These are phyloP conservation scores for Hanseniaspora taiwanica DNA, from an alignment of 805 yeast species.

Conservation along the genomic window DNA sequence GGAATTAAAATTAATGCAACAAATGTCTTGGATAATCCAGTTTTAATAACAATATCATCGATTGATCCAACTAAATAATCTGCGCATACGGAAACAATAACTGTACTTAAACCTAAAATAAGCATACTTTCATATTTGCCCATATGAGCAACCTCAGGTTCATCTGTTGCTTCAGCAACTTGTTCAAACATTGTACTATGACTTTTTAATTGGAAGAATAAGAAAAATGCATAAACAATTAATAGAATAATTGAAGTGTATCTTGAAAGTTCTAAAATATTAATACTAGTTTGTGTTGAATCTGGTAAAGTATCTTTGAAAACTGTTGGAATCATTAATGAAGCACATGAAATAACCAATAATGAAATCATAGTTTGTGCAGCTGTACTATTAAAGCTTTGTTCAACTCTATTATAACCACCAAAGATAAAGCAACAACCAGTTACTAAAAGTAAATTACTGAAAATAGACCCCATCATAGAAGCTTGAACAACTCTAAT, in stretches of 20 bases:
- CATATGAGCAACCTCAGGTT: slow-evolving; percentile 19
- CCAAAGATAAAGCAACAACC: slow-evolving; percentile 96
- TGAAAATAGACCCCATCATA: slow-evolving; percentile 87
- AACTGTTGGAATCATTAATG: slow-evolving; percentile 89
- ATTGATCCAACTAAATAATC: slow-evolving; percentile 90
- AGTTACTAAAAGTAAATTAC: slow-evolving; percentile 75
- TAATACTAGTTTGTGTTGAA: slow-evolving; percentile 21
- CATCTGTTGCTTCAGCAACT: slow-evolving; percentile 17
- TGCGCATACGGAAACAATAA: slow-evolving; percentile 80
- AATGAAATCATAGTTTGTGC: slow-evolving; percentile 97
- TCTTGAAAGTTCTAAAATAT: slow-evolving; percentile 65
- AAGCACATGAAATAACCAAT: slow-evolving; percentile 81
- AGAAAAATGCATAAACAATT: slow-evolving; percentile 60
- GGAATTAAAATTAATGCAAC: slow-evolving; percentile 90
- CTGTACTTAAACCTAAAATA: slow-evolving; percentile 48
- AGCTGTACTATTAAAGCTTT: slow-evolving; percentile 85
- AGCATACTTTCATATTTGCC: slow-evolving; percentile 40
- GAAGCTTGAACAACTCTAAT: slow-evolving; percentile 92
- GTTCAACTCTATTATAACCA: slow-evolving; percentile 76
- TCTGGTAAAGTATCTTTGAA: slow-evolving; percentile 70
- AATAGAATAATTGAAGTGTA: slow-evolving; percentile 75
- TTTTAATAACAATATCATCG: slow-evolving; percentile 69
- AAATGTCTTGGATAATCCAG: slow-evolving; percentile 87
- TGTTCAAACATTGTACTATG: slow-evolving; percentile 67
- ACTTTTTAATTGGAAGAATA: slow-evolving; percentile 79